Evolutionary conservation across 78 protist species (phyloP).

Genomic region (Creolimax fragrantissima): DNA sequence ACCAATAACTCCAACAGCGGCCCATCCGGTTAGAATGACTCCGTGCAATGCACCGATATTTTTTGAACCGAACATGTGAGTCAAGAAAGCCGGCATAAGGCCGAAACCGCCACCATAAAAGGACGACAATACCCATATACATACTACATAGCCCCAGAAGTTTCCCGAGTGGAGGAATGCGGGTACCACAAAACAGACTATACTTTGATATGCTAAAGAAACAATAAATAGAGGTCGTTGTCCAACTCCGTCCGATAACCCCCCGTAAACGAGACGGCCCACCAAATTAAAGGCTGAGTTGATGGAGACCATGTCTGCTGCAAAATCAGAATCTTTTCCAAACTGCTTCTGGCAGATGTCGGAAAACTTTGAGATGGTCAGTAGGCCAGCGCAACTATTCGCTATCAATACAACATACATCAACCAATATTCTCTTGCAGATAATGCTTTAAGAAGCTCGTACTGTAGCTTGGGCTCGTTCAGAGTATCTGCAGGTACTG

Average conservation of each 20-base stretch:
- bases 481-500: background rate
- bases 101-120: conserved; percentile 45
- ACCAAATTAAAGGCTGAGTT: conserved; percentile 41
- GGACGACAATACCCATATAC: conserved; percentile 5
- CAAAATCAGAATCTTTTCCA: conserved; percentile 17
- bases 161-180: background rate
- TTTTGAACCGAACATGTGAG: conserved; percentile 45
- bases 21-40: background rate
- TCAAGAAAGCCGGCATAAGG: conserved; percentile 46
- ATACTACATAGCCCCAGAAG: background rate
- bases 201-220: background rate
- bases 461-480: background rate
- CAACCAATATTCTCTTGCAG: conserved; percentile 12
- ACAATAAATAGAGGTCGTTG: background rate
- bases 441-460: background rate
- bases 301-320: conserved; percentile 28
- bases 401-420: conserved; percentile 31
- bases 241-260: conserved; percentile 33
- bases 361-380: conserved; percentile 26
- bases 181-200: background rate
- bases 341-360: conserved; percentile 39
- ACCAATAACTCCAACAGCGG: background rate
- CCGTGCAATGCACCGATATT: conserved; percentile 43
- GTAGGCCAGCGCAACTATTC: conserved; percentile 26
- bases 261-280: conserved; percentile 30